phyloP scores from a whole-genome alignment of 2,329 filamentous ascomycete genomes.

The Sporothrix euskadiensis region DNA sequence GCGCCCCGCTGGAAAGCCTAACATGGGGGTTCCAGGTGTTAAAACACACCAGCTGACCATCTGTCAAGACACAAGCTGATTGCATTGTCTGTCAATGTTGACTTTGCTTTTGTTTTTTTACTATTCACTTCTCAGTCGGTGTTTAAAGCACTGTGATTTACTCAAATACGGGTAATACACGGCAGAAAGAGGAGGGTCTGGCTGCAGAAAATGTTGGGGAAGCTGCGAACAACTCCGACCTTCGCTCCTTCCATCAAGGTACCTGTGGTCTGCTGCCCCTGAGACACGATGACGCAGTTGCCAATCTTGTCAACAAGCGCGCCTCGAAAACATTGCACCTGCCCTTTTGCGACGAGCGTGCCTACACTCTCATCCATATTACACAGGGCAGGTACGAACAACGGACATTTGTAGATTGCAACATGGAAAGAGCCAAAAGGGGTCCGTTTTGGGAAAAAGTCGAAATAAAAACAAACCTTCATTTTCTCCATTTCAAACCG shows the following conservation, averaged over 20 bases:
- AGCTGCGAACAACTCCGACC: background rate
- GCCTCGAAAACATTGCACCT: conserved; percentile 1
- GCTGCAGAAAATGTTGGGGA: background rate
- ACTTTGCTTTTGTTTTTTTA: background rate
- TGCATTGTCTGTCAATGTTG: background rate
- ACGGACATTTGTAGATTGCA: background rate
- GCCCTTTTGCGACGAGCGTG: conserved; percentile 11
- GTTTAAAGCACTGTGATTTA: background rate
- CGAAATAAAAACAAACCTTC: background rate
- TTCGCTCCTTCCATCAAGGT: background rate
- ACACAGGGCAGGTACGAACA: background rate
- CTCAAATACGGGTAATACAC: background rate
- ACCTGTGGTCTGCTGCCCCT: background rate
- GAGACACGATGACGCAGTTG: conserved; percentile 24
- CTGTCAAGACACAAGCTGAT: background rate
- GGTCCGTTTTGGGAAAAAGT: background rate
- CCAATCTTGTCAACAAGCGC: conserved; percentile 19
- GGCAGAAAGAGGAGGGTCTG: too few relatives aligned
- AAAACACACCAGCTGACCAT: background rate
- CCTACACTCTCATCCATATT: background rate
- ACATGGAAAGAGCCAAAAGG: conserved; percentile 8
- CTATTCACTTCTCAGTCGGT: background rate
- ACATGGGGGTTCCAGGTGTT: background rate
- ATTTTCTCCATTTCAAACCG: background rate
- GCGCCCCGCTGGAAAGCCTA: background rate